Percentiles rank a stretch among this genome's conserved stretches.
Evolutionary conservation across 169 alveolate genomes (phyloP).

Genomic region (Babesia ovis): DNA sequence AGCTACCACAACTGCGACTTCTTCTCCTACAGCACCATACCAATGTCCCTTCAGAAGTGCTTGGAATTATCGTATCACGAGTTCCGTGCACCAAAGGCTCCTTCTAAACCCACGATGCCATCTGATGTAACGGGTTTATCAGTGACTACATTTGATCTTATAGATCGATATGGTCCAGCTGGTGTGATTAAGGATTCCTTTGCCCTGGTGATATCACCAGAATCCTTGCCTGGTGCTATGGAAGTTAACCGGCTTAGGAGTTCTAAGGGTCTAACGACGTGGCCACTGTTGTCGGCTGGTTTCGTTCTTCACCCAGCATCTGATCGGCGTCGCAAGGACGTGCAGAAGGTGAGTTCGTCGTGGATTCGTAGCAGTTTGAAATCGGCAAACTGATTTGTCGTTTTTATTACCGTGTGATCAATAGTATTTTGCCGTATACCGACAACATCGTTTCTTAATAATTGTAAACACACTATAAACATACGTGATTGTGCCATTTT

Average conservation of each 20-base stretch:
- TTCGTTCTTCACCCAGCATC: slow-evolving; percentile 37
- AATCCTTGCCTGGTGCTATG: slow-evolving; percentile 42
- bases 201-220: slow-evolving; percentile 53
- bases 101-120: not conserved
- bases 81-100: not conserved
- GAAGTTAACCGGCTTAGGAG: slow-evolving; percentile 31
- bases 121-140: not conserved
- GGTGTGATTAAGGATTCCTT: slow-evolving; percentile 22
- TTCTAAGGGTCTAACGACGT: slow-evolving; percentile 20
- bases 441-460: no score
- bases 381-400: not conserved
- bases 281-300: slow-evolving; percentile 46
- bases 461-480: no score
- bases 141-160: slow-evolving; percentile 30
- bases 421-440: no score
- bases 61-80: slow-evolving; percentile 8
- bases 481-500: no score
- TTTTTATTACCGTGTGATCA: no score
- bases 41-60: slow-evolving; percentile 13
- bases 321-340: not conserved
- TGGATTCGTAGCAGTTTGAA: slow-evolving; percentile 33
- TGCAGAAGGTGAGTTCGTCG: slow-evolving; percentile 39
- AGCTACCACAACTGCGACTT: slow-evolving; percentile 38
- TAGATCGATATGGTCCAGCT: slow-evolving; percentile 61
- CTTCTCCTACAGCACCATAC: slow-evolving; percentile 7